phyloP scores from a whole-genome alignment of 1,284 basidiomycete species.

The Irpex sp. region DNA sequence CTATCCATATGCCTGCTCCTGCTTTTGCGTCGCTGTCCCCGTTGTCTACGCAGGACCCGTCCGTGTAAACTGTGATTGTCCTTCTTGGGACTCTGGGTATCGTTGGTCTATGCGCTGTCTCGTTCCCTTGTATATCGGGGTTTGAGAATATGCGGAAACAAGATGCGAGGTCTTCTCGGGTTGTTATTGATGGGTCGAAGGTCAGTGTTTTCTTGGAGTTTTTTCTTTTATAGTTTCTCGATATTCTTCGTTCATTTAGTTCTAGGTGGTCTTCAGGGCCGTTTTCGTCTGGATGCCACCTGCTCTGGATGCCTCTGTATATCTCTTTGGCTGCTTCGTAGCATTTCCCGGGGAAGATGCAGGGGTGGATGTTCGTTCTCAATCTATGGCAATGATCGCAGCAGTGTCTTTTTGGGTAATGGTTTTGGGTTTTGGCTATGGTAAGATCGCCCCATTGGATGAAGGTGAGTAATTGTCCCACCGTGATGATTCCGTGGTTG shows the following conservation, averaged over 20 bases:
- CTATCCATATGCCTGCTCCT: conserved; percentile 12
- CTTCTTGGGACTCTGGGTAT: not conserved
- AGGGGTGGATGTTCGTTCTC: not conserved
- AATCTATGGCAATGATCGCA: not conserved
- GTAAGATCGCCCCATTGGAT: not conserved
- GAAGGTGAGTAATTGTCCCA: not conserved
- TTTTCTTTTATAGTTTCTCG: not conserved
- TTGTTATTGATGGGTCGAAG: not conserved
- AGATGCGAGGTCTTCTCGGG: not conserved
- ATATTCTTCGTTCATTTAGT: not conserved
- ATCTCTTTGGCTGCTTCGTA: not conserved
- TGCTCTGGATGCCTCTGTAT: not conserved
- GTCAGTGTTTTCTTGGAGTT: not conserved
- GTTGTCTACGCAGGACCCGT: conserved; percentile 22
- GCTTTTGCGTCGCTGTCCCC: conserved; percentile 10
- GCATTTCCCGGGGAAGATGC: not conserved
- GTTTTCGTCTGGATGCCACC: not conserved
- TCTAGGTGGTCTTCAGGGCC: not conserved
- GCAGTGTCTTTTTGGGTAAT: not conserved
- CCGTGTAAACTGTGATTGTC: conserved; percentile 22
- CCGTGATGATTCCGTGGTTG: not conserved
- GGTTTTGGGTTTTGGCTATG: not conserved
- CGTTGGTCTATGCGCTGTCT: not conserved
- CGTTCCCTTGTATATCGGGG: not conserved
- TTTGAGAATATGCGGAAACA: not conserved